phyloP scores from a whole-genome alignment of 2,329 filamentous ascomycete genomes.

The Aspergillus viridinutans region DNA sequence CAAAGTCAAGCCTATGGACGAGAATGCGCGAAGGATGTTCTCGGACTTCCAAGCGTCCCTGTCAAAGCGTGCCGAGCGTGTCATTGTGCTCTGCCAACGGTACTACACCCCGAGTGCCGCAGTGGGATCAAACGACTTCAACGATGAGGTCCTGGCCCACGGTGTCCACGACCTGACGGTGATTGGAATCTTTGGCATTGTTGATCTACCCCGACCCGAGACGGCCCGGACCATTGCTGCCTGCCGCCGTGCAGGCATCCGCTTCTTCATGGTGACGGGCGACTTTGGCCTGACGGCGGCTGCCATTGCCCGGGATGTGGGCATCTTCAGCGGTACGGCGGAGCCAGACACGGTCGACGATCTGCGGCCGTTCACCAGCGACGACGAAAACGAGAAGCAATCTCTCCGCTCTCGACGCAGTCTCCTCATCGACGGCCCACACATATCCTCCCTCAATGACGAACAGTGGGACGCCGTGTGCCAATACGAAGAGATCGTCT shows the following conservation, averaged over 20 bases:
- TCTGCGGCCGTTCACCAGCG: conserved; percentile 37
- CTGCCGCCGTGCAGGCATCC: conserved; percentile 35
- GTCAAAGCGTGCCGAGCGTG: conserved; percentile 66
- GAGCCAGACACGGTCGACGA: conserved; percentile 55
- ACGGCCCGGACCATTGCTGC: conserved; percentile 31
- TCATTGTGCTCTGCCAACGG: conserved; percentile 64
- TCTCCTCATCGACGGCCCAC: conserved; percentile 62
- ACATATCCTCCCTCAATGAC: conserved; percentile 62
- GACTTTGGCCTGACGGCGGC: conserved; percentile 40
- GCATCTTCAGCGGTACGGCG: conserved; percentile 39
- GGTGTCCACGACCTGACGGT: conserved; percentile 45
- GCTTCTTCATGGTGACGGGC: conserved; percentile 44
- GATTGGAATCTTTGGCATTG: conserved; percentile 50
- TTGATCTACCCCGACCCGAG: conserved; percentile 38
- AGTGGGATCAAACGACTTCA: conserved; percentile 47
- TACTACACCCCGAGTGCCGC: conserved; percentile 43
- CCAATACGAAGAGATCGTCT: conserved; percentile 50
- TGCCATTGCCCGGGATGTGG: conserved; percentile 41
- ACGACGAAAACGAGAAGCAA: conserved; percentile 14
- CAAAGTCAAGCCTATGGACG: conserved; percentile 49
- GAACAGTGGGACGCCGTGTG: conserved; percentile 65
- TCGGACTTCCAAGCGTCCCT: conserved; percentile 63
- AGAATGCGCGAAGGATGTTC: conserved; percentile 45
- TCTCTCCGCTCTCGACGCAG: conserved; percentile 38
- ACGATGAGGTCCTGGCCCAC: conserved; percentile 44